Conservation (phyloP, 1,284 basidiomycete genomes). For the Cryptococcus sp. region DNA sequence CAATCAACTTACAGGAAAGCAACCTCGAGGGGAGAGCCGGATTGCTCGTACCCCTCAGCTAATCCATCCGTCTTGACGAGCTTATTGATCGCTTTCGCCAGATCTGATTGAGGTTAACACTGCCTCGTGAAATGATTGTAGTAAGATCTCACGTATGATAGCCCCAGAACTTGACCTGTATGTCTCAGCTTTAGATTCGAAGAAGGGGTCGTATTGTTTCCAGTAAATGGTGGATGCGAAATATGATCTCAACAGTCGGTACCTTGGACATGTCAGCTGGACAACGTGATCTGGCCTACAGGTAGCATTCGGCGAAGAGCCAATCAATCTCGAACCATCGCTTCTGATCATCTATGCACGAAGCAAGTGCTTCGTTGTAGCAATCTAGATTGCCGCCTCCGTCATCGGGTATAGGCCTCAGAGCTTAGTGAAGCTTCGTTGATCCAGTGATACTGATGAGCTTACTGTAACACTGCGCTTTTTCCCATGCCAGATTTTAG, state of each 20-base stretch:
- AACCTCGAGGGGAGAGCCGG: constrained; percentile 40
- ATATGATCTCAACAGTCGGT: constrained; percentile 74
- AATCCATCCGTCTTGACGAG: constrained; percentile 34
- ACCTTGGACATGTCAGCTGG: constrained; percentile 53
- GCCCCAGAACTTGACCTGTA: constrained; percentile 75
- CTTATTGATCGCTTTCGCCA: constrained; percentile 40
- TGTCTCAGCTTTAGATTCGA: constrained; percentile 70
- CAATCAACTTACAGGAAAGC: constrained; percentile 38
- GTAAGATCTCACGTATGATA: constrained; percentile 60
- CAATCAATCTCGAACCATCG: constrained; percentile 91
- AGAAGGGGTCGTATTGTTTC: constrained; percentile 80
- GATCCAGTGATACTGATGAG: constrained; percentile 10
- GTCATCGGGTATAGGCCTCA: constrained; percentile 66
- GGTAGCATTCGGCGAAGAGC: constrained; percentile 83
- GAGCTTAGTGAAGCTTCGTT: no score
- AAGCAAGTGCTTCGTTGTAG: constrained; percentile 69
- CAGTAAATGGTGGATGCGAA: constrained; percentile 70
- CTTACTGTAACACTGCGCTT: constrained; percentile 69
- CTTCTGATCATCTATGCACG: constrained; percentile 55
- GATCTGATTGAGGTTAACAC: constrained; percentile 17
- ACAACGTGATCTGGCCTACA: constrained; percentile 38
- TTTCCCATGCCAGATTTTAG: constrained; percentile 88
- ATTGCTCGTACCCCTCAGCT: constrained; percentile 22
- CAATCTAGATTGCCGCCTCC: constrained; percentile 61
- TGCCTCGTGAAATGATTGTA: not conserved